A percentile compares a stretch with the other conserved stretches of the same genome.
Evolutionary conservation across 768 basidiomycete genomes (phyloP).

Genomic region (Suillus tomentosus): DNA sequence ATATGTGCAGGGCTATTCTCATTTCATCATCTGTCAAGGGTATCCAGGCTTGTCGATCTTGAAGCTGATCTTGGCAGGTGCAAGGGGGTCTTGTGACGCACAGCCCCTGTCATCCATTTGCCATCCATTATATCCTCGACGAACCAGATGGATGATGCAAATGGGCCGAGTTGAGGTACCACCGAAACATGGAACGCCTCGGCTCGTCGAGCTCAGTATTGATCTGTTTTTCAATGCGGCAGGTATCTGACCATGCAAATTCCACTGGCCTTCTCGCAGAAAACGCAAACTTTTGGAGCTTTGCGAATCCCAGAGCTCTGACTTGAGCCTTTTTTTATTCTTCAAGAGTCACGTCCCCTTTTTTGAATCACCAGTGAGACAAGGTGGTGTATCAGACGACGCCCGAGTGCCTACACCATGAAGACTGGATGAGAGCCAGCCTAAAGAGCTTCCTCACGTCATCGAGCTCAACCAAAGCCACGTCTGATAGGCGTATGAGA

Average conservation of each 20-base stretch:
- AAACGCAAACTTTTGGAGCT: background rate
- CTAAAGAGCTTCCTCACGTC: background rate
- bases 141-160: background rate
- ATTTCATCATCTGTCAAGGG: background rate
- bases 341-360: background rate
- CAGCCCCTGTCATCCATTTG: background rate
- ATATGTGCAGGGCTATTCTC: background rate
- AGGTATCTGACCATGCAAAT: background rate
- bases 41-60: background rate
- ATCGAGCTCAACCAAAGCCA: background rate
- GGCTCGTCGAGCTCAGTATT: background rate
- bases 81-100: background rate
- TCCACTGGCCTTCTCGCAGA: background rate
- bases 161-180: background rate
- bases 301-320: background rate
- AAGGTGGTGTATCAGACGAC: background rate
- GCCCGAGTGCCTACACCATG: background rate
- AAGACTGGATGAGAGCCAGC: background rate
- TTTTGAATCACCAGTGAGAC: background rate
- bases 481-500: background rate
- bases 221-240: background rate
- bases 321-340: background rate
- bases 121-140: background rate
- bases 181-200: background rate
- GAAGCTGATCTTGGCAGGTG: background rate